Conservation (phyloP, 2,329 filamentous ascomycete genomes). For the Apiospora phragmitis region DNA sequence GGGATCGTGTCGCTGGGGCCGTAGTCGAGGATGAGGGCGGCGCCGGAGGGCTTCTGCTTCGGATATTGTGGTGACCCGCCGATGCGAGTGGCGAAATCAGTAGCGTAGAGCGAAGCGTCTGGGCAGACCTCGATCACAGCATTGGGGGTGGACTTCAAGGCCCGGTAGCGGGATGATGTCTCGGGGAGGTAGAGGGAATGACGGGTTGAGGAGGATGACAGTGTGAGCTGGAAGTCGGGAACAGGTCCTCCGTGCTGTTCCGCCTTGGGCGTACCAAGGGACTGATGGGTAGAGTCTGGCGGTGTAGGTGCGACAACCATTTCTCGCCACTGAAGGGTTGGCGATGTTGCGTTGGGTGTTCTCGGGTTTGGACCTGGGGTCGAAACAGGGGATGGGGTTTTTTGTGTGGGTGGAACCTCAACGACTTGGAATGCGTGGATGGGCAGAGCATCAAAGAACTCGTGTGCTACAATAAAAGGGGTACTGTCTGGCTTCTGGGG, state of each 20-base stretch:
- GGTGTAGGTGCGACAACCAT: conserved; percentile 73
- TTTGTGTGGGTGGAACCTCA: conserved; percentile 43
- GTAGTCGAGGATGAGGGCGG: conserved; percentile 95
- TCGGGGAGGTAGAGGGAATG: conserved; percentile 85
- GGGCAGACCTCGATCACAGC: conserved; percentile 89
- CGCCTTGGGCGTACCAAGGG: conserved; percentile 54
- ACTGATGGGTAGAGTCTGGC: conserved; percentile 51
- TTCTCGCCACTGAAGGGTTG: conserved; percentile 71
- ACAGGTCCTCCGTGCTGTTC: conserved; percentile 51
- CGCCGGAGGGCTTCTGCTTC: conserved; percentile 70
- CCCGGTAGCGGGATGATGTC: conserved; percentile 75
- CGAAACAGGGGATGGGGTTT: conserved; percentile 42
- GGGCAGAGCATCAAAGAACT: conserved; percentile 97
- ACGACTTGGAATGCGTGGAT: conserved; percentile 93
- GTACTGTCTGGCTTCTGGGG: conserved; percentile 69
- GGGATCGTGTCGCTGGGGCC: conserved; percentile 78
- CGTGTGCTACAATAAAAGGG: conserved; percentile 93
- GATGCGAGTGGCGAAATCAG: conserved; percentile 82
- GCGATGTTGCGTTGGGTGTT: conserved; percentile 44
- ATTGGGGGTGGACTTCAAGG: conserved; percentile 65
- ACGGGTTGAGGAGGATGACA: conserved; percentile 74
- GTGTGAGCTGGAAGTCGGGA: conserved; percentile 85
- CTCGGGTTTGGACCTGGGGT: conserved; percentile 34
- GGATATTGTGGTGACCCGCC: conserved; percentile 61
- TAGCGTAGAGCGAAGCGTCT: conserved; percentile 76